Evolutionary conservation across 495 filamentous ascomycete species (phyloP).

Genomic region (Cercophora samala): DNA sequence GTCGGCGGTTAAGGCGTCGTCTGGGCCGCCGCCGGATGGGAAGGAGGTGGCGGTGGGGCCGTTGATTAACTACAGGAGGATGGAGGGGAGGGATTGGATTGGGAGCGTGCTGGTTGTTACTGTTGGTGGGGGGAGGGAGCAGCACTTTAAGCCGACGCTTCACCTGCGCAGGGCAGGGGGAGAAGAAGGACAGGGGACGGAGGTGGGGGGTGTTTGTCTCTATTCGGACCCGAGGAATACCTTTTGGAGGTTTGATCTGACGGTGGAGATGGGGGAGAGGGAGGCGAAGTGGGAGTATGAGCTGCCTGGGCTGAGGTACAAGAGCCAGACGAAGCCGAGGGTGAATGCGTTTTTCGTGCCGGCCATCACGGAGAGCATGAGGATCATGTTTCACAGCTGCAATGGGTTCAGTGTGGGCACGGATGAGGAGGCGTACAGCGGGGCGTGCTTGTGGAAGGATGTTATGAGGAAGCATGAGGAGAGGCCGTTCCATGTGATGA

Average conservation of each 20-base stretch:
- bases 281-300: conserved; percentile 62
- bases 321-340: conserved; percentile 43
- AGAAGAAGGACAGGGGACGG: conserved; percentile 9
- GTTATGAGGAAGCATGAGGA: conserved; percentile 68
- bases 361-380: conserved; percentile 77
- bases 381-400: conserved; percentile 93
- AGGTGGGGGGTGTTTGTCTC: conserved; percentile 55
- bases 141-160: conserved; percentile 33
- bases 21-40: conserved; percentile 32
- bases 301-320: conserved; percentile 48
- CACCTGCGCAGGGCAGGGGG: conserved; percentile 30
- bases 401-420: conserved; percentile 95
- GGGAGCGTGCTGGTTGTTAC: conserved; percentile 82
- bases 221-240: conserved; percentile 73
- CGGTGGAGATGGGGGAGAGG: conserved; percentile 51
- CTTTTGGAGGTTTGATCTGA: conserved; percentile 77
- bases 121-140: conserved; percentile 55
- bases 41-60: conserved; percentile 74
- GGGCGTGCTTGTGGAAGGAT: conserved; percentile 86
- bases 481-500: conserved; percentile 85
- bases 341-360: conserved; percentile 69
- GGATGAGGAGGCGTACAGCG: conserved; percentile 78
- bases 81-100: conserved; percentile 72
- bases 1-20: not conserved
- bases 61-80: conserved; percentile 78